A percentile compares a stretch with the other conserved stretches of the same genome.
Conservation (phyloP, 768 basidiomycete genomes). For the Mycena rosella region DNA sequence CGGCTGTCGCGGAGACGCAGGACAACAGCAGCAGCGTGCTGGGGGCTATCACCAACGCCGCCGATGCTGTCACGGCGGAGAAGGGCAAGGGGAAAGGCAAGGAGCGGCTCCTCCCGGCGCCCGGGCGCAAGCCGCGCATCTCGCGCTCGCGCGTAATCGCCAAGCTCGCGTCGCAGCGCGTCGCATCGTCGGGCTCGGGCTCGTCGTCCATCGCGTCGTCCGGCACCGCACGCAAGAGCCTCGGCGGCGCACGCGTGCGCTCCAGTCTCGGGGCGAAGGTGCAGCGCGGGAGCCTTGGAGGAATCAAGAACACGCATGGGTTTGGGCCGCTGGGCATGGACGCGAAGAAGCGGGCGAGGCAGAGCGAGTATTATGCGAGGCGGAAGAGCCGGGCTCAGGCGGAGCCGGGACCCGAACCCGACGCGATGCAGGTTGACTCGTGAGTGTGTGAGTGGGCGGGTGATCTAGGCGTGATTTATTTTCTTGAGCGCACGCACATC, state of each 20-base stretch:
- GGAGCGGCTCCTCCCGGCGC: constrained; percentile 54
- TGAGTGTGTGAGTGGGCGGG: background rate
- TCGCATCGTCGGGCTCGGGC: constrained; percentile 58
- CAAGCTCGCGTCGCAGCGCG: constrained; percentile 78
- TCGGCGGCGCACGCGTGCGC: constrained; percentile 49
- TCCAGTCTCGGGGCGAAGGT: constrained; percentile 68
- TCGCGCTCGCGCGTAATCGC: constrained; percentile 88
- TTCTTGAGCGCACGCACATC: constrained; percentile 12
- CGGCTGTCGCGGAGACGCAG: constrained; percentile 30
- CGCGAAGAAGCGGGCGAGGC: constrained; percentile 79
- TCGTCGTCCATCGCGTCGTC: constrained; percentile 41
- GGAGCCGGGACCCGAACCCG: constrained; percentile 12
- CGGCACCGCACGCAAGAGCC: constrained; percentile 35
- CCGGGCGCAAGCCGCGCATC: constrained; percentile 75
- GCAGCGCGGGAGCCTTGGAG: constrained; percentile 54
- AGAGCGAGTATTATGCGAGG: constrained; percentile 77
- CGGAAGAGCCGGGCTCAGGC: constrained; percentile 62
- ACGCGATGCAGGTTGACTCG: constrained; percentile 36
- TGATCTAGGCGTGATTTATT: background rate
- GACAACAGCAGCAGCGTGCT: constrained; percentile 36
- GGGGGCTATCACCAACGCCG: constrained; percentile 53
- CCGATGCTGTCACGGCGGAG: constrained; percentile 28
- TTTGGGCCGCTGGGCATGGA: constrained; percentile 60
- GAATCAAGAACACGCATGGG: constrained; percentile 43
- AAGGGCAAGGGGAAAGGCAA: constrained; percentile 57